Evolutionary conservation across 371 early-diverging fungal genomes (phyloP).

Genomic region (Nematocida homosporus): DNA sequence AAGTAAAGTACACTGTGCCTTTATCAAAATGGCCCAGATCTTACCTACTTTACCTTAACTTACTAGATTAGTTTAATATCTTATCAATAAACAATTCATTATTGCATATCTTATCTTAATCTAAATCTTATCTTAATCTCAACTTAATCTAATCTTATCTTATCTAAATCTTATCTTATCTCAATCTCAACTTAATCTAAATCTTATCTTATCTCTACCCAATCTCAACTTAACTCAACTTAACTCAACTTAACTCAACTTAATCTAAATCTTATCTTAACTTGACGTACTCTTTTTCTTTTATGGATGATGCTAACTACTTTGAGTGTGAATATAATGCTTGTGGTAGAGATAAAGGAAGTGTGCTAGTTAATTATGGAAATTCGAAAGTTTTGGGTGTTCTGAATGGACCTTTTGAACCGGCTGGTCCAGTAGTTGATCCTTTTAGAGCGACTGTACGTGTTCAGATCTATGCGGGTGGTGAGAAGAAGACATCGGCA

Average conservation of each 20-base stretch:
- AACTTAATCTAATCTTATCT: too few relatives aligned
- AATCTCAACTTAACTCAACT: too few relatives aligned
- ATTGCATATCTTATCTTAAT: too few relatives aligned
- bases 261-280: background rate
- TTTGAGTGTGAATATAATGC: conserved; percentile 42
- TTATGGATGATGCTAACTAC: conserved; percentile 11
- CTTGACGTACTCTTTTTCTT: background rate
- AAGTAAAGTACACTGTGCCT: conserved; percentile 32
- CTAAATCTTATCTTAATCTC: too few relatives aligned
- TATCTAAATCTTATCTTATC: too few relatives aligned
- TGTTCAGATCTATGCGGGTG: background rate
- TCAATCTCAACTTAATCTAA: too few relatives aligned
- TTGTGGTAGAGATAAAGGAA: conserved; percentile 21
- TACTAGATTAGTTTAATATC: too few relatives aligned
- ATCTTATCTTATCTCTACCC: too few relatives aligned
- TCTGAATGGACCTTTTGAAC: conserved; percentile 50
- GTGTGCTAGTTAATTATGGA: conserved; percentile 5
- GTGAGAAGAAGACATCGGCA: background rate
- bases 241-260: too few relatives aligned
- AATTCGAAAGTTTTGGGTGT: conserved; percentile 6
- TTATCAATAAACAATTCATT: too few relatives aligned
- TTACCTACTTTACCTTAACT: too few relatives aligned
- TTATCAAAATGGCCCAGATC: conserved; percentile 25
- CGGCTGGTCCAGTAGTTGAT: conserved; percentile 6
- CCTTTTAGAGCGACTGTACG: conserved; percentile 16